These are phyloP conservation scores for Paramarasmius palmivorus DNA, from an alignment of 1,284 basidiomycete genomes.

Conservation along the genomic window DNA sequence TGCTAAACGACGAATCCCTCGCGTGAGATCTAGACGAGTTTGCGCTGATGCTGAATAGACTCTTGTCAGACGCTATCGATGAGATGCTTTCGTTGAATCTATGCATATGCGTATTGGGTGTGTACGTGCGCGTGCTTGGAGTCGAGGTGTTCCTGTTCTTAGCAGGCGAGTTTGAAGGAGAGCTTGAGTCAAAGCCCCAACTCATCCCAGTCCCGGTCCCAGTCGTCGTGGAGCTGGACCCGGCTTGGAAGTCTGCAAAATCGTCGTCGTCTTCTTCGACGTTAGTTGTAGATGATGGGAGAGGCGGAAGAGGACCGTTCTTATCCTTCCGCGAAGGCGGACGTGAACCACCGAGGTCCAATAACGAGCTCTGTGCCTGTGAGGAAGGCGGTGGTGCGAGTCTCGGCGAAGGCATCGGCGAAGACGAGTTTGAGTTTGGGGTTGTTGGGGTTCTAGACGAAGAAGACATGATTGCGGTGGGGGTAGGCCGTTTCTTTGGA, in stretches of 20 bases:
- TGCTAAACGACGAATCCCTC: too few species aligned
- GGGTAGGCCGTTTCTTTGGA: constrained; percentile 16
- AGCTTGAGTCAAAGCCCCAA: background rate
- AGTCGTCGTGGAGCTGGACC: constrained; percentile 42
- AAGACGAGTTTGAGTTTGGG: background rate
- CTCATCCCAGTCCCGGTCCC: constrained; percentile 26
- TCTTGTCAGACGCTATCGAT: constrained; percentile 26
- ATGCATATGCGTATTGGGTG: too few species aligned
- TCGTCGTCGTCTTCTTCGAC: constrained; percentile 33
- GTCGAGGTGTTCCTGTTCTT: too few species aligned
- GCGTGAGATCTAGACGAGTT: too few species aligned
- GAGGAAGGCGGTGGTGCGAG: background rate
- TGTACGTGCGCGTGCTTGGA: too few species aligned
- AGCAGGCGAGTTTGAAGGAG: too few species aligned
- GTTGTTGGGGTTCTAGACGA: too few species aligned
- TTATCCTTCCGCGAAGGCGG: background rate
- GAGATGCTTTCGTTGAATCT: constrained; percentile 3
- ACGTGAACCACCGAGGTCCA: background rate
- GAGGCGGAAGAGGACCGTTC: constrained; percentile 4
- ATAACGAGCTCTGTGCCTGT: too few species aligned
- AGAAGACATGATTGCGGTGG: constrained; percentile 29
- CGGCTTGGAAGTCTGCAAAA: constrained; percentile 37
- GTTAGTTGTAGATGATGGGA: constrained; percentile 17
- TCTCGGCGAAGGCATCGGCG: constrained; percentile 4
- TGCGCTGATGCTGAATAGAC: constrained; percentile 55